Evolutionary conservation across 164 flowering plant species (phyloP).

Genomic region (Vitis vinifera): ASM3070453v1 NC_081806.1:380501-381000

Average conservation of each 20-base stretch:
- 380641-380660: slow-evolving; percentile 2
- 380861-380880: slow-evolving; percentile 14
- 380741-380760: background rate
- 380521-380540: background rate
- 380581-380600: background rate
- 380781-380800: slow-evolving; percentile 11
- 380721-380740: background rate
- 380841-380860: slow-evolving; percentile 19
- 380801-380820: slow-evolving; percentile 21
- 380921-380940: slow-evolving; percentile 46
- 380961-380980: slow-evolving; percentile 77
- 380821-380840: slow-evolving; percentile 23
- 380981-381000: slow-evolving; percentile 53
- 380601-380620: background rate
- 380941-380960: slow-evolving; percentile 67
- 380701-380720: background rate
- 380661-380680: background rate
- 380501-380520: too few species aligned
- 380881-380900: slow-evolving; percentile 29
- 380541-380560: background rate
- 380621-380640: background rate
- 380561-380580: background rate
- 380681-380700: background rate
- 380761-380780: slow-evolving; percentile 8
- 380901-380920: slow-evolving; percentile 51